Conservation (phyloP, 805 yeast genomes). For the Starmerella stellata region DNA sequence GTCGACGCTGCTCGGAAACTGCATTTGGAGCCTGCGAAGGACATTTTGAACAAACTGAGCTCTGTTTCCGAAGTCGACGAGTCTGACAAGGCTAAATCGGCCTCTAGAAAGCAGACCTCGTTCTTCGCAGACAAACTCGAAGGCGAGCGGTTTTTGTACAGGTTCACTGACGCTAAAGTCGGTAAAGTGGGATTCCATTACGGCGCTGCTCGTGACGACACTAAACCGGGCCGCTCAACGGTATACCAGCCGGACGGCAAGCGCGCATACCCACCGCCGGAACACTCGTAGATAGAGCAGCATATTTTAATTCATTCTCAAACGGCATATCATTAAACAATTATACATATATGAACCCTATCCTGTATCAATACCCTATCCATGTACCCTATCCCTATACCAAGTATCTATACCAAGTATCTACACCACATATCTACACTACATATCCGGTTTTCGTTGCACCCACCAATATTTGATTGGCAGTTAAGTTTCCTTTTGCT, state of each 20-base stretch:
- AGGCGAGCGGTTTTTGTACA: constrained; percentile 56
- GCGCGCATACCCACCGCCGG: constrained; percentile 16
- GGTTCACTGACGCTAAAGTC: constrained; percentile 57
- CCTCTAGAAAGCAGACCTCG: constrained; percentile 21
- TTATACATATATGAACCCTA: neutral
- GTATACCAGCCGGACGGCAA: constrained; percentile 17
- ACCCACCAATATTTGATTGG: too few species aligned
- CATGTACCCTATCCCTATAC: too few species aligned
- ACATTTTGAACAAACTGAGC: constrained; percentile 45
- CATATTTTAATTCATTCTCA: too few species aligned
- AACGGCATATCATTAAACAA: neutral
- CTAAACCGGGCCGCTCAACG: constrained; percentile 51
- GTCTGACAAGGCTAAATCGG: constrained; percentile 21
- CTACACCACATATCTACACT: too few species aligned
- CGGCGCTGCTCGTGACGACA: constrained; percentile 79
- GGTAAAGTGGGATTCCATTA: constrained; percentile 83
- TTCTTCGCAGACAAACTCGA: constrained; percentile 41
- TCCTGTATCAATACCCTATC: too few species aligned
- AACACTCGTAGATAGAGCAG: constrained; percentile 10
- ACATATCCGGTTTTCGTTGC: too few species aligned
- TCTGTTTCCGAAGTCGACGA: constrained; percentile 11
- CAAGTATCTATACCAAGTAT: too few species aligned
- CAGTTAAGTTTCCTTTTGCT: too few species aligned
- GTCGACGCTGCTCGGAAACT: constrained; percentile 78
- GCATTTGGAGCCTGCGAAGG: constrained; percentile 73